Conservation (phyloP, 139 green algal species). For the Micractinium sp. region DNA sequence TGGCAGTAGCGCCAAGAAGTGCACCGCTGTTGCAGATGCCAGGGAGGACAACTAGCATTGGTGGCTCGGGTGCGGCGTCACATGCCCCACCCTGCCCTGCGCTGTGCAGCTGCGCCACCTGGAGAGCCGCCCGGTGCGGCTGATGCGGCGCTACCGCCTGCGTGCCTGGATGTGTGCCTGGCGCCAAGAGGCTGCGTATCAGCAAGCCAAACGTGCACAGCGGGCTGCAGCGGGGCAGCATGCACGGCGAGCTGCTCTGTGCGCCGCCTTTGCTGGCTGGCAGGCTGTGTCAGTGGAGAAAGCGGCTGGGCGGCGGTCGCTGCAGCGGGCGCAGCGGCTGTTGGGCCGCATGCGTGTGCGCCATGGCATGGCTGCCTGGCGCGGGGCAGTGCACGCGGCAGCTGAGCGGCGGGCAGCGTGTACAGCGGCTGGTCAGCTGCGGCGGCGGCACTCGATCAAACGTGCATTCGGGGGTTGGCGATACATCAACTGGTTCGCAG, state of each 20-base stretch:
- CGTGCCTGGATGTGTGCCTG: constrained; percentile 9
- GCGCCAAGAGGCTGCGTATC: not conserved
- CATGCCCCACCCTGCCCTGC: not conserved
- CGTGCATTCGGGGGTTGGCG: constrained; percentile 20
- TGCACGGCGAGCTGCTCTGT: not conserved
- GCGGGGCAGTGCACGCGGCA: not conserved
- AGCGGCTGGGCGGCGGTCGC: not conserved
- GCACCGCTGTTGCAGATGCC: too few species aligned
- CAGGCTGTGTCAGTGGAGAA: constrained; percentile 10
- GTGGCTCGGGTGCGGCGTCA: too few species aligned
- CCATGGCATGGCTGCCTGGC: constrained; percentile 26
- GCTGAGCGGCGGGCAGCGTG: not conserved
- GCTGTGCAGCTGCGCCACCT: constrained; percentile 33
- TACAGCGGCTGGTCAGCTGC: not conserved
- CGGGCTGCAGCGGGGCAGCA: not conserved
- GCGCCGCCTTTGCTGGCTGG: constrained; percentile 20
- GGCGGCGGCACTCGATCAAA: too few species aligned
- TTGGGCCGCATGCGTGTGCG: constrained; percentile 12
- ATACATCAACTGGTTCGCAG: constrained; percentile 5
- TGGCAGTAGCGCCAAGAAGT: too few species aligned
- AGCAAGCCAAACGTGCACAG: not conserved
- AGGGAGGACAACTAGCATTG: too few species aligned
- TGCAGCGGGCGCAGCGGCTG: not conserved
- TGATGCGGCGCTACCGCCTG: constrained; percentile 28
- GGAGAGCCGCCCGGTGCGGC: constrained; percentile 32